Base-by-base conservation (phyloP, 305 asterid species). In the Fraxinus ornus region DNA sequence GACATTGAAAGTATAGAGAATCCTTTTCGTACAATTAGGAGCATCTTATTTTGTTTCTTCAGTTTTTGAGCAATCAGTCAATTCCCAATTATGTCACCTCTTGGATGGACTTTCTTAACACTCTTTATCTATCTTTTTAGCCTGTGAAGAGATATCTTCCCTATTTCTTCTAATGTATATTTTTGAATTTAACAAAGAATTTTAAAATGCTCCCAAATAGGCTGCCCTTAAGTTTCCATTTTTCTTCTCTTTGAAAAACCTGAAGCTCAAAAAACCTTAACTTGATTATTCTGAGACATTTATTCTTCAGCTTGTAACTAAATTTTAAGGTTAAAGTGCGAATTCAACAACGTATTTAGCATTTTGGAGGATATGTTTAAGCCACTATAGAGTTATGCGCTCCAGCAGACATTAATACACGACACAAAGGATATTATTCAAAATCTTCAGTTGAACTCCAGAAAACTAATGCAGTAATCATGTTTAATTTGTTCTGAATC, bases 371-470 rank as follows among this genome's bases (percentile, higher is more conserved):
- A 15, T 9, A 30, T 6, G 7, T 37, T 7, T 44, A 66, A 12
- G 30, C 39, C n/a, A 19, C 78, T 73, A 28, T 9, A 64, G n/a
- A 64, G 13, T 60, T 22, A 8, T 39, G 52, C 19, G 22, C 74
- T 79, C 72, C 17, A 10, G 13, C 44, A 10, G 19, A 24, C 44
- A 32, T 60, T 62, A 13, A 35, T 77, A 12, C 35, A 37, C 33
- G 1, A 22, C 52, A 35, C 44, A 47, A 78, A 76, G 77, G 70
- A 71, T 83, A 57, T 10, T 21, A 68, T 71, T 0, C 28, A 21
- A 30, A 52, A 80, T 32, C 73, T 76, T 78, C 24, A 9, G 73
- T 80, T 13, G 82, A 57, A 81, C 36, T 36, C 62, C 62, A 77
- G 47, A 5, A 80, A 32, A 10, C 22, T 78, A 17, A 70, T 30